A percentile compares a stretch with the other conserved stretches of the same genome.
These are phyloP conservation scores for Fraxinus americana DNA, from an alignment of 257 asterid genomes.

Conservation along the genomic window DNA sequence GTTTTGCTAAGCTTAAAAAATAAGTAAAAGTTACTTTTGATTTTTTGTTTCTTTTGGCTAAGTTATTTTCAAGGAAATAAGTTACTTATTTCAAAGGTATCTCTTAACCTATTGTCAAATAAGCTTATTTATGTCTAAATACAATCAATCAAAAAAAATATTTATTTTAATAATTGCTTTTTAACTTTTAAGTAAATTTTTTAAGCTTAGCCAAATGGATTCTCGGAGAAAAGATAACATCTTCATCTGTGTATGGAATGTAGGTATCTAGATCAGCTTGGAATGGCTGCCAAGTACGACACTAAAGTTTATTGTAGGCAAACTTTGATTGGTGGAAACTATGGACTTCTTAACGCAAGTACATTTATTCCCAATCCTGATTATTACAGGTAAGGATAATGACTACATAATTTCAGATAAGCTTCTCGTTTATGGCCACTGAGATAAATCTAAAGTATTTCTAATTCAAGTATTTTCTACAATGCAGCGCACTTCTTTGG, in stretches of 20 bases:
- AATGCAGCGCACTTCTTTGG: conserved; percentile 81
- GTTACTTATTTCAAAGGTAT: not conserved
- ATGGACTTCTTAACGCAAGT: conserved; percentile 73
- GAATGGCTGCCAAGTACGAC: conserved; percentile 82
- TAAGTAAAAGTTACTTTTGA: not conserved
- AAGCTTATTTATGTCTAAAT: not conserved
- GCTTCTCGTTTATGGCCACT: not conserved
- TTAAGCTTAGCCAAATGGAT: not conserved
- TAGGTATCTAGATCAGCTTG: conserved; percentile 98
- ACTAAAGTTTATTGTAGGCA: conserved; percentile 90
- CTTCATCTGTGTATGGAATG: conserved; percentile 8
- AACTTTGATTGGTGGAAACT: conserved; percentile 87
- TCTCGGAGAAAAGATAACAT: not conserved
- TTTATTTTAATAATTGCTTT: not conserved
- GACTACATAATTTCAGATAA: no score
- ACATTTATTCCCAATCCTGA: conserved; percentile 87
- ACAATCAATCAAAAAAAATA: not conserved
- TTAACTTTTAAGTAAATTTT: not conserved
- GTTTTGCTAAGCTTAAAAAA: not conserved
- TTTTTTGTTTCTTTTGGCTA: not conserved
- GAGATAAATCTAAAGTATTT: not conserved
- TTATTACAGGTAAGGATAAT: conserved; percentile 68
- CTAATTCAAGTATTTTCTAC: conserved; percentile 11
- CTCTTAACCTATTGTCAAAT: not conserved
- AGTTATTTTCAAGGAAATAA: not conserved